A percentile compares a stretch with the other conserved stretches of the same genome.
Evolutionary conservation across 148 eudicot species (phyloP).

Genomic region (Cornus controversa): DNA sequence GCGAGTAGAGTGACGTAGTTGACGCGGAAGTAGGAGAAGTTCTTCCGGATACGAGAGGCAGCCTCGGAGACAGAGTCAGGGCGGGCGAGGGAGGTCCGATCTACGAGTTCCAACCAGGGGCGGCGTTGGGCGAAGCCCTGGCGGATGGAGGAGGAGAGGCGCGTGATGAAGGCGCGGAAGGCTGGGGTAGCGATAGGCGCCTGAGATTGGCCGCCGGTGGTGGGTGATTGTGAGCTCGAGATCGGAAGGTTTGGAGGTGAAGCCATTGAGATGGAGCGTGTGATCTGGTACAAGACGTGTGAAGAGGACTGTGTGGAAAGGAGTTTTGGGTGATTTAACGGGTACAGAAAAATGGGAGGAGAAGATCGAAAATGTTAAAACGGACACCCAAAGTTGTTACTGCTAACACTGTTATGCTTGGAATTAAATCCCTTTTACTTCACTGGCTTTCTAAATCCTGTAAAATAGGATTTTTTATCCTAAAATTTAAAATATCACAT

Average conservation of each 20-base stretch:
- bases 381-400: too few relatives aligned
- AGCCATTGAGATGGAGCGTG: constrained; percentile 42
- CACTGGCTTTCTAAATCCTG: too few relatives aligned
- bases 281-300: constrained; percentile 10
- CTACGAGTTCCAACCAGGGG: constrained; percentile 70
- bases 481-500: too few relatives aligned
- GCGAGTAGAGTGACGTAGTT: constrained; percentile 54
- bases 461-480: too few relatives aligned
- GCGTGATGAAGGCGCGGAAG: constrained; percentile 48
- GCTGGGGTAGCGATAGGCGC: constrained; percentile 56
- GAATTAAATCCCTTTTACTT: too few relatives aligned
- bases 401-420: too few relatives aligned
- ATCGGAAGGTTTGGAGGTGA: constrained; percentile 55
- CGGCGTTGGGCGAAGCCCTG: constrained; percentile 63
- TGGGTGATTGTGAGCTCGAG: constrained; percentile 31
- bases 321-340: too few relatives aligned
- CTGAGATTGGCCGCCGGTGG: constrained; percentile 23
- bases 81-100: constrained; percentile 64
- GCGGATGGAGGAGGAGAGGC: constrained; percentile 50
- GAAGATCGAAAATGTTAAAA: too few relatives aligned
- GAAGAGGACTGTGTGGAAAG: too few relatives aligned
- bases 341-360: too few relatives aligned
- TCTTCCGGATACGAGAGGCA: constrained; percentile 61
- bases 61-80: constrained; percentile 70
- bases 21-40: constrained; percentile 70